phyloP scores from a whole-genome alignment of 371 early-diverging fungal genomes.

The Sporodiniella umbellata region DNA sequence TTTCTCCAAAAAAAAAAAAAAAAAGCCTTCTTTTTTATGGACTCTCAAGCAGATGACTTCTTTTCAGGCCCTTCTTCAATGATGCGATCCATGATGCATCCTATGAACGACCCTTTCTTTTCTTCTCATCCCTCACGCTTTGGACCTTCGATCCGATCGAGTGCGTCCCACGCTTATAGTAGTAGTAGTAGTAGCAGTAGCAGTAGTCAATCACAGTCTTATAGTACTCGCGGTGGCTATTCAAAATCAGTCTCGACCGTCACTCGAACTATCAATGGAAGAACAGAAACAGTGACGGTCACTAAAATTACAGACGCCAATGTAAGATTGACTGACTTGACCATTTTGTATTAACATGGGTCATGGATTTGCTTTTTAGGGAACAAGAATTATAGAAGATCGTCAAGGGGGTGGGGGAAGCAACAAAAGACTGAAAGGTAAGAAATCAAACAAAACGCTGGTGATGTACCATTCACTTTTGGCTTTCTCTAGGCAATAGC shows the following conservation, averaged over 20 bases:
- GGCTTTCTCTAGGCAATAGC: too few species aligned
- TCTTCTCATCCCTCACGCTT: neutral
- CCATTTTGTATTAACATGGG: too few species aligned
- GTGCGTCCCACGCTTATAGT: neutral
- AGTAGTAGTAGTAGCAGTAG: too few species aligned
- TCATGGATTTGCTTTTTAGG: slow-evolving; percentile 18
- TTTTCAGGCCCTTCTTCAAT: neutral
- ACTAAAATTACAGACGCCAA: slow-evolving; percentile 33
- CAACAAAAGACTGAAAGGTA: neutral
- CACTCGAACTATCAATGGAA: slow-evolving; percentile 34
- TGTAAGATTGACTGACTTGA: too few species aligned
- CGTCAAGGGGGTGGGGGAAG: slow-evolving; percentile 31
- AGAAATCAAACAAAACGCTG: too few species aligned
- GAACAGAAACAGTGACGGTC: slow-evolving; percentile 21
- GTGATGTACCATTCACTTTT: too few species aligned
- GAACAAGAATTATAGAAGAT: slow-evolving; percentile 36
- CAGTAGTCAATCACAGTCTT: neutral
- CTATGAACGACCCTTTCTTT: too few species aligned
- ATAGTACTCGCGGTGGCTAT: slow-evolving; percentile 1
- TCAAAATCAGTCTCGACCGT: slow-evolving; percentile 28
- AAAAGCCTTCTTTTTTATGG: neutral
- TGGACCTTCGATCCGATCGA: slow-evolving; percentile 1
- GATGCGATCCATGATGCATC: neutral
- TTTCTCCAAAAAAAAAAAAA: too few species aligned
- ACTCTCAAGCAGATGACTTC: too few species aligned